Percentiles rank a stretch among this genome's conserved stretches.
Evolutionary conservation across 257 asterid species (phyloP).

Genomic region (Cordia subcordata): DNA sequence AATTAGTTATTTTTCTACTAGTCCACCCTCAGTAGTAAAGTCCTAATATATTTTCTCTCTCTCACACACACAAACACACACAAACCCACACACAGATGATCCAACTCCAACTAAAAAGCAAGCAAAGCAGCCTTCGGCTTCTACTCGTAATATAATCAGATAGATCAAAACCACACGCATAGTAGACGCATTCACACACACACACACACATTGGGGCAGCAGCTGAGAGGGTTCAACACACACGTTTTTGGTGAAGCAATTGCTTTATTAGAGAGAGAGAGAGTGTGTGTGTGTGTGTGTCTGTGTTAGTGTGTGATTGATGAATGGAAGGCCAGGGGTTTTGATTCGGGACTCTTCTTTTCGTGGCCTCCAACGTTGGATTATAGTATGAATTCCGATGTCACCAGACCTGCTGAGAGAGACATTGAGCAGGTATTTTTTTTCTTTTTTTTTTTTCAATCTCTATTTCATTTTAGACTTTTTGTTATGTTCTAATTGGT

Average conservation of each 20-base stretch:
- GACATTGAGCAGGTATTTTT: background rate
- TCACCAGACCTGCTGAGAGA: slow-evolving; percentile 1
- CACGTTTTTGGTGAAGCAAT: background rate
- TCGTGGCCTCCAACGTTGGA: background rate
- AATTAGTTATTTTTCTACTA: no score
- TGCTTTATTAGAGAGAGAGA: background rate
- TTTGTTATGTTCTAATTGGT: no score
- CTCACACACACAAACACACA: background rate
- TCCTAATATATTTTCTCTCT: background rate
- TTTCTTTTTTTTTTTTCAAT: no score
- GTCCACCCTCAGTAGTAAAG: background rate
- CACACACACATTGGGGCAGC: background rate
- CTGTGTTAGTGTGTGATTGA: background rate
- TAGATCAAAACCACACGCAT: background rate
- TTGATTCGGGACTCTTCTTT: background rate
- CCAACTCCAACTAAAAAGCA: background rate
- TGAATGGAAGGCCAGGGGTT: background rate
- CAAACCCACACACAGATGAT: background rate
- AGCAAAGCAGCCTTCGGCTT: background rate
- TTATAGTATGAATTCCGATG: background rate
- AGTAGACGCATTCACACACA: background rate
- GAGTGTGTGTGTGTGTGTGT: no score
- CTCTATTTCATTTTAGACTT: background rate
- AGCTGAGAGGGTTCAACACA: background rate
- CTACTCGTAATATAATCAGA: background rate